Evolutionary conservation across 331 rosid genomes (phyloP), one percentile per base, ranked within the genome.

Genomic region (Arachis monticola): DNA sequence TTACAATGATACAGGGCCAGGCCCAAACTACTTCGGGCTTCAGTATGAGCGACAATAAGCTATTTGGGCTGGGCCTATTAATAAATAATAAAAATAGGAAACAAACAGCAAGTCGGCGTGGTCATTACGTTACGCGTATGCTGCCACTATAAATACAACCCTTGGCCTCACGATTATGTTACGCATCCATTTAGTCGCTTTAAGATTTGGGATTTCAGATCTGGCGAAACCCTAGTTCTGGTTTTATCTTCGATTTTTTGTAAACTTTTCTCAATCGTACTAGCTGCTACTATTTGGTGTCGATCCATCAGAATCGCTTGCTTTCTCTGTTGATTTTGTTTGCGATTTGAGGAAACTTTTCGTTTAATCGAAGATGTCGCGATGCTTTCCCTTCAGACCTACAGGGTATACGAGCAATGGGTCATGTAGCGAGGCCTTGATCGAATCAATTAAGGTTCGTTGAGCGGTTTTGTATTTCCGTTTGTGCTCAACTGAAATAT

Each of bases 401-500:
- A 66, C 73, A 13, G 84, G 82, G 53, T 77, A 55, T 64, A 50
- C 35, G 87, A 67, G 80, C 86, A 73, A 60, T 52, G 85, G 70
- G 63, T 69, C 63, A 50, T 7, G 52, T 45, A 31, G 79, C 68
- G 83, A 64, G 83, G 83, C 85, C 82, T 81, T 83, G 88, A 76
- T 78, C 85, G 89, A 88, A 73, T 80, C 81, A 88, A 83, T 83
- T 83, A 87, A 89, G 94, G 91, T 89, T 85, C 47, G 93, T 83
- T 81, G 85, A 78, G 88, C 89, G 59, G 83, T 70, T 78, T 87
- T 80, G 83, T 77, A 83, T 63, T 61, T 61, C 52, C 58, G 82
- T 77, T 75, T 70, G 69, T 81, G 86, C 82, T 83, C 80, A 62
- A 83, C 87, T 87, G 75, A 30, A 35, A 40, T 59, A 17, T 76